A percentile compares a stretch with the other conserved stretches of the same genome.
Evolutionary conservation across 2,329 filamentous ascomycete genomes (phyloP).

Genomic region (Coleophoma crateriformis): DNA sequence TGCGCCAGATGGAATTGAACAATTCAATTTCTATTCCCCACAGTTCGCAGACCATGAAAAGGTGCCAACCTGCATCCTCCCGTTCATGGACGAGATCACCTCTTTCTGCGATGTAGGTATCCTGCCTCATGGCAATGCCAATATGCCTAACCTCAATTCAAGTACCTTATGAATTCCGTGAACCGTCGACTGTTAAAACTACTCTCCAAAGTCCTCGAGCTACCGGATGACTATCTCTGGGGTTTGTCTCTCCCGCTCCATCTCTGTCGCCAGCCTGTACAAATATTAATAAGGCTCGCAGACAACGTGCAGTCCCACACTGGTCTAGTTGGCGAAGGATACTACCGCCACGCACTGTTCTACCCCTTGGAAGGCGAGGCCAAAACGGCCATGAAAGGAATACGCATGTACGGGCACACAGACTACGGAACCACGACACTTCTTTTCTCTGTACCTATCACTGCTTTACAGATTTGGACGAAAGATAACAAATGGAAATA

Average conservation of each 20-base stretch:
- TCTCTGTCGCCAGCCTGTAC: not conserved
- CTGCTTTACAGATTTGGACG: constrained; percentile 39
- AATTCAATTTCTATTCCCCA: constrained; percentile 38
- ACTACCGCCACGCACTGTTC: constrained; percentile 39
- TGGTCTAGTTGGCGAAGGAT: constrained; percentile 35
- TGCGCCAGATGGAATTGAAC: constrained; percentile 42
- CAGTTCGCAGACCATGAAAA: constrained; percentile 8
- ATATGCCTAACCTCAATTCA: not conserved
- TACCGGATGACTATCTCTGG: constrained; percentile 39
- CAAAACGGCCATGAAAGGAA: constrained; percentile 28
- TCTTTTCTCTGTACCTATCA: constrained; percentile 40
- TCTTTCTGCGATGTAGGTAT: constrained; percentile 29
- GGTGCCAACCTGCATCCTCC: constrained; percentile 36
- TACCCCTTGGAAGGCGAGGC: constrained; percentile 28
- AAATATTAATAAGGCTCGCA: not conserved
- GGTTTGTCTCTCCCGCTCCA: not conserved
- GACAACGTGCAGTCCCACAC: constrained; percentile 37
- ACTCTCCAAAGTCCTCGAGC: constrained; percentile 37
- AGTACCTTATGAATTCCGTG: constrained; percentile 41
- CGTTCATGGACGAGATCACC: constrained; percentile 44
- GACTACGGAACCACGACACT: constrained; percentile 41
- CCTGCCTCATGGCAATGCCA: no score
- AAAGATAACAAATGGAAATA: constrained; percentile 40
- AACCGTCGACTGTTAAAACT: constrained; percentile 36
- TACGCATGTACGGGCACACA: constrained; percentile 39